Base-by-base conservation (phyloP, 768 basidiomycete species). In the Amanita polypyramis region DNA sequence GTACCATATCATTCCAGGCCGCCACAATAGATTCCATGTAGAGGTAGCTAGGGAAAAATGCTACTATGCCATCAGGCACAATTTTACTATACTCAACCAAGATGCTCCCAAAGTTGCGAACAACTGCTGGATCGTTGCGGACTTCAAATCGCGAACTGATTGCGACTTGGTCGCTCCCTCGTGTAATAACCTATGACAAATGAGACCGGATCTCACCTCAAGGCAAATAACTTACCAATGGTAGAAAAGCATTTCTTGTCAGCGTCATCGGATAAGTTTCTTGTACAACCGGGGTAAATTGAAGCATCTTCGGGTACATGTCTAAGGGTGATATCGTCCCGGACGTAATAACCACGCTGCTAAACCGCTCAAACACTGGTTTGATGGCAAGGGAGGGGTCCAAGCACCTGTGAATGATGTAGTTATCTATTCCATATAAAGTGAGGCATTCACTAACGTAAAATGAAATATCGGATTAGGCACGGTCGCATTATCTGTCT, bases 1-100 rank as follows among this genome's bases (percentile, higher is more conserved):
- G 45, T 62, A 94, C 96, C 96, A 99, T 99, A 64, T 99, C 96
- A 60, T 98, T 97, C 96, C 96, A 99, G n/a, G 96, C 96, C 2
- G 93, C 92, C 9, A 98, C 96, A 51, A 99, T 99, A 19, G 90
- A 93, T 65, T 99, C 96, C 96, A 99, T 99, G 65, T 99, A 99
- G 11, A 99, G 79, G 68, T 99, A 99, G 66, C 89, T 92, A 15
- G 96, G 96, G 67, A 99, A 99, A 75, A 99, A 99, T 3, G 93
- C 94, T 15, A 98, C 96, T 52, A 99, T 88, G 10, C 96, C 96
- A 64, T 99, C 96, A 6, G 96, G 96, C 1, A 99, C 94, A 46
- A 89, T 91, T 62, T 94, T 94, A 69, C 89, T 90, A 71, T 96
- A 98, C 64, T 99, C 96, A 53, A 98, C 80, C 33, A 99, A 79